Evolutionary conservation across 1,284 basidiomycete genomes (phyloP).

Genomic region (Agroathelia rolfsii): DNA sequence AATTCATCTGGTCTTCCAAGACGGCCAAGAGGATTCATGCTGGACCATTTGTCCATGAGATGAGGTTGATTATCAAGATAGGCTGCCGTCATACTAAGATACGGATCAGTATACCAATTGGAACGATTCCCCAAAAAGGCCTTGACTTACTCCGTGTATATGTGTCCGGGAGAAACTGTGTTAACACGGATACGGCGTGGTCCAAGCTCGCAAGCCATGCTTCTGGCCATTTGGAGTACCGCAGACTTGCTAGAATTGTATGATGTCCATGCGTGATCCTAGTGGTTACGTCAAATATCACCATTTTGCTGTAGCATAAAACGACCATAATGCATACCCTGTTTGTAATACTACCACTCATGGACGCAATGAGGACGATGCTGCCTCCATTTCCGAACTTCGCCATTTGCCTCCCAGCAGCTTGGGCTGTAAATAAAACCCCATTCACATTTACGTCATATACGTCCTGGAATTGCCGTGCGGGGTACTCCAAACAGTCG

Average conservation of each 20-base stretch:
- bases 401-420: slow-evolving; percentile 68
- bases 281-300: slow-evolving; percentile 10
- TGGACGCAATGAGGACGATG: slow-evolving; percentile 77
- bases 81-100: slow-evolving; percentile 63
- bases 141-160: slow-evolving; percentile 56
- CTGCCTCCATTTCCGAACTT: slow-evolving; percentile 66
- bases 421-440: slow-evolving; percentile 71
- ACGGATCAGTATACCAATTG: neutral
- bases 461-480: slow-evolving; percentile 60
- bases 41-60: slow-evolving; percentile 64
- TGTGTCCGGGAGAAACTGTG: slow-evolving; percentile 67
- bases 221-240: slow-evolving; percentile 74
- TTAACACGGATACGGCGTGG: slow-evolving; percentile 64
- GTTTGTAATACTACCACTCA: slow-evolving; percentile 82
- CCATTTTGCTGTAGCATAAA: slow-evolving; percentile 1
- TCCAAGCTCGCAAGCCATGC: slow-evolving; percentile 79
- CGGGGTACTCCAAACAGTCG: slow-evolving; percentile 64
- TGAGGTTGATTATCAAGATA: slow-evolving; percentile 65
- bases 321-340: slow-evolving; percentile 31
- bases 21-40: slow-evolving; percentile 64
- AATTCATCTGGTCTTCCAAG: slow-evolving; percentile 71
- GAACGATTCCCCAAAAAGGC: neutral
- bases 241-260: slow-evolving; percentile 80
- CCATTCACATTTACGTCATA: slow-evolving; percentile 65
- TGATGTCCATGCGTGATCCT: slow-evolving; percentile 69